A percentile compares a stretch with the other conserved stretches of the same genome.
Conservation (phyloP, 208 protist genomes). For the Spongospora subterranea region DNA sequence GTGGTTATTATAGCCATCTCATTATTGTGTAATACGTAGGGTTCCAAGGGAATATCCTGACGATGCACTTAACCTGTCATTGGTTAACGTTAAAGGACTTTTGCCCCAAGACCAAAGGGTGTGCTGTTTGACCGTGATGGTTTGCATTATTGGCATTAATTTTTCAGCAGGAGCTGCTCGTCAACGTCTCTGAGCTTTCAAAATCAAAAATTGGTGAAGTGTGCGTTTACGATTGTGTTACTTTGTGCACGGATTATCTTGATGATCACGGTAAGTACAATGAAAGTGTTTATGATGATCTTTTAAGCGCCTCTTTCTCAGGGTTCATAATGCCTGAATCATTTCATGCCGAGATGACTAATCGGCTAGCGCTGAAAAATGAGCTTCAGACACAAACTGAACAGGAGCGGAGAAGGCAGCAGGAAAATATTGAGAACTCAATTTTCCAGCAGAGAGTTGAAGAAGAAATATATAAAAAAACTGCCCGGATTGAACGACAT, state of each 20-base stretch:
- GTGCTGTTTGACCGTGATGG: neutral
- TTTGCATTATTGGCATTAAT: neutral
- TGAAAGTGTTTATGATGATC: neutral
- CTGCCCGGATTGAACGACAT: neutral
- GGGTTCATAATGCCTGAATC: neutral
- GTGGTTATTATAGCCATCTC: neutral
- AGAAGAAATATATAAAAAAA: conserved; percentile 22
- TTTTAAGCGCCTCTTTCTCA: neutral
- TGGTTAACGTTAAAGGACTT: neutral
- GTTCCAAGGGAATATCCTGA: conserved; percentile 36
- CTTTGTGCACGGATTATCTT: neutral
- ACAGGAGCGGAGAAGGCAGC: neutral
- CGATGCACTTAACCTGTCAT: neutral
- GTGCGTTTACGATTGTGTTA: conserved; percentile 2
- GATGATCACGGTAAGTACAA: neutral
- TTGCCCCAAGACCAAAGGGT: neutral
- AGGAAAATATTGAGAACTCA: neutral
- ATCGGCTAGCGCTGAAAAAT: neutral
- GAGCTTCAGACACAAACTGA: neutral
- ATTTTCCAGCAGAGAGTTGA: conserved; percentile 27
- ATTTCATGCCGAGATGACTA: conserved; percentile 25
- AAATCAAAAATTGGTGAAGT: conserved; percentile 18
- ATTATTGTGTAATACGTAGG: neutral
- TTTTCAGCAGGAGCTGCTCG: neutral
- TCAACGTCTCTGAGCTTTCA: neutral